Conservation (phyloP, 306 rosid genomes). For the Arachis stenosperma region DNA sequence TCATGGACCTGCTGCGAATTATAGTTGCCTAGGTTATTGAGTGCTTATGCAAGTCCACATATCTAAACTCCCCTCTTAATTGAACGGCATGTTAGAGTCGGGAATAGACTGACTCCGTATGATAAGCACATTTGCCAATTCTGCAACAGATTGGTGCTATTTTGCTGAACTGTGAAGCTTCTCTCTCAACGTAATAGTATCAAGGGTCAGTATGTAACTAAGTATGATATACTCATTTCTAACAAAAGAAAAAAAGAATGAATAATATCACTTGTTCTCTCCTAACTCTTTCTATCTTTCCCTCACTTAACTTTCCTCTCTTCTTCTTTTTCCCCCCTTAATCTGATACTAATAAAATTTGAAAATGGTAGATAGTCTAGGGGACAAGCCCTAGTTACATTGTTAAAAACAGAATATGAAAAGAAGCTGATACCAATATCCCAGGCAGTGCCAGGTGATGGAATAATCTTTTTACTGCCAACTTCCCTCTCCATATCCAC, state of each 20-base stretch:
- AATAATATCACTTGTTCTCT: not conserved
- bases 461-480: not conserved
- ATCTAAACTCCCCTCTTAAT: not conserved
- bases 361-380: not conserved
- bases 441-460: not conserved
- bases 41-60: not conserved
- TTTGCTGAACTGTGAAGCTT: not conserved
- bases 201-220: not conserved
- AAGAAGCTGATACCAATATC: not conserved
- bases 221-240: not conserved
- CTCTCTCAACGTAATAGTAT: not conserved
- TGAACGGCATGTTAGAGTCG: not conserved
- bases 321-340: not conserved
- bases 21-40: conserved; percentile 2
- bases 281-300: not conserved
- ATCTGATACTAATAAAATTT: not conserved
- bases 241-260: not conserved
- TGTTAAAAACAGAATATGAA: not conserved
- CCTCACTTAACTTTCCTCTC: not conserved
- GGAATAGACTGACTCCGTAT: not conserved
- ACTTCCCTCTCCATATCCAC: not conserved
- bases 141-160: not conserved
- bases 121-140: not conserved
- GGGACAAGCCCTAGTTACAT: not conserved
- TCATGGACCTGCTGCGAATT: conserved; percentile 21